Evolutionary conservation across 225 moss, liverwort and hornwort genomes (phyloP).

Genomic region (Marchantia polymorpha): DNA sequence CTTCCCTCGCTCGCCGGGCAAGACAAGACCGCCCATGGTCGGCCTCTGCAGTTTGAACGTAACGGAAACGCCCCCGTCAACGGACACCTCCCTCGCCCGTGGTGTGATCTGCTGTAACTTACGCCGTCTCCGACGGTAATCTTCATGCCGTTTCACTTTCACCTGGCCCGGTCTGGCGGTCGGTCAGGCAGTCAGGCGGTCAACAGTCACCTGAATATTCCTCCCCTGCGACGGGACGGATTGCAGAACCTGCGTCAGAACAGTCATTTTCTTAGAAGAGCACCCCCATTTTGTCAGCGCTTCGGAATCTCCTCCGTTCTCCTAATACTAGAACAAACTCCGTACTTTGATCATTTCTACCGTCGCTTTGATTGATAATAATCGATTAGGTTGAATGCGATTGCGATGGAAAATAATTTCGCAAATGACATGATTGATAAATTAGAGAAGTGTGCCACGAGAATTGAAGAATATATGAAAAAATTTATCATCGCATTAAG

Average conservation of each 20-base stretch:
- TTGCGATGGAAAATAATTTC: too few species aligned
- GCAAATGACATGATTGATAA: too few species aligned
- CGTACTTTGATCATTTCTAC: background rate
- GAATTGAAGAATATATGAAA: too few species aligned
- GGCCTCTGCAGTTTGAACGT: constrained; percentile 6
- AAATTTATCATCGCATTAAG: too few species aligned
- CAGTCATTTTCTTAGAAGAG: background rate
- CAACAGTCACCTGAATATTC: constrained; percentile 9
- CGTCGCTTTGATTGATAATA: background rate
- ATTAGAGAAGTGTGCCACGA: too few species aligned
- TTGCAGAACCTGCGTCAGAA: background rate
- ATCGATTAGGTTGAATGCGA: too few species aligned
- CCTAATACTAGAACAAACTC: background rate
- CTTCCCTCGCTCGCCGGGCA: background rate
- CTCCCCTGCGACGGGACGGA: background rate
- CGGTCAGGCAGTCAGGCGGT: background rate
- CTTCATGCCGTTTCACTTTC: background rate
- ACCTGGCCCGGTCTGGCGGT: background rate
- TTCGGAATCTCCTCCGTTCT: background rate
- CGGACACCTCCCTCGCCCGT: background rate
- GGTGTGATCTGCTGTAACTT: background rate
- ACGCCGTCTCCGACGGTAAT: background rate
- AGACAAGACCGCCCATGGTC: background rate
- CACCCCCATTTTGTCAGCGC: background rate
- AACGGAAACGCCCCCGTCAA: constrained; percentile 10